These are phyloP conservation scores for Mycena pura DNA, from an alignment of 768 basidiomycete species.

Conservation along the genomic window DNA sequence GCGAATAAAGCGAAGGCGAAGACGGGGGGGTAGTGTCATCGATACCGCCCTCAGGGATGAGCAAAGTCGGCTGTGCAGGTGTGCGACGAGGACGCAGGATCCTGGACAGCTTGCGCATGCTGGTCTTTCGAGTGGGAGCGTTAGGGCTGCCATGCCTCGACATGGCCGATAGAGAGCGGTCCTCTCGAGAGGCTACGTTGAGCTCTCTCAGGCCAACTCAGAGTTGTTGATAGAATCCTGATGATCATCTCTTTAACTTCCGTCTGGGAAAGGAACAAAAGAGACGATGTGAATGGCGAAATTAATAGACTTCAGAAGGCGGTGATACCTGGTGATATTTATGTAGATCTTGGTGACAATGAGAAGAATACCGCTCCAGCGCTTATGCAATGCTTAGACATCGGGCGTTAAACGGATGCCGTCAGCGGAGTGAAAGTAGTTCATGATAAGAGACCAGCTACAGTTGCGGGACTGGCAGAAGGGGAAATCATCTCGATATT, in stretches of 20 bases:
- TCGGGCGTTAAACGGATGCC: background rate
- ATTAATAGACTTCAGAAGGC: constrained; percentile 13
- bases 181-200: background rate
- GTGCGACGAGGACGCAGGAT: constrained; percentile 20
- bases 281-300: constrained; percentile 10
- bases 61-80: constrained; percentile 1
- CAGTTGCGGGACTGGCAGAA: too few species aligned
- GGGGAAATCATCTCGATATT: background rate
- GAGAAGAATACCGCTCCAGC: background rate
- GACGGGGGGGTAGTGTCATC: constrained; percentile 8
- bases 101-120: constrained; percentile 18
- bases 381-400: constrained; percentile 17
- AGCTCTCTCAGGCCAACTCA: background rate
- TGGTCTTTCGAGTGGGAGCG: constrained; percentile 6
- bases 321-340: constrained; percentile 22
- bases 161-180: background rate
- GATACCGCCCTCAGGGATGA: background rate
- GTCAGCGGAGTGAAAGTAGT: too few species aligned
- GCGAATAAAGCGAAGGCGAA: constrained; percentile 23
- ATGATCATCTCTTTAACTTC: constrained; percentile 16
- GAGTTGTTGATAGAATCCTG: constrained; percentile 18
- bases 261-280: constrained; percentile 15
- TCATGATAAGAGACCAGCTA: too few species aligned
- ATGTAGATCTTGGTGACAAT: background rate
- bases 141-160: background rate